Base-by-base conservation (phyloP, 2,329 filamentous ascomycete species). In the Leptosphaerulina australis region DNA sequence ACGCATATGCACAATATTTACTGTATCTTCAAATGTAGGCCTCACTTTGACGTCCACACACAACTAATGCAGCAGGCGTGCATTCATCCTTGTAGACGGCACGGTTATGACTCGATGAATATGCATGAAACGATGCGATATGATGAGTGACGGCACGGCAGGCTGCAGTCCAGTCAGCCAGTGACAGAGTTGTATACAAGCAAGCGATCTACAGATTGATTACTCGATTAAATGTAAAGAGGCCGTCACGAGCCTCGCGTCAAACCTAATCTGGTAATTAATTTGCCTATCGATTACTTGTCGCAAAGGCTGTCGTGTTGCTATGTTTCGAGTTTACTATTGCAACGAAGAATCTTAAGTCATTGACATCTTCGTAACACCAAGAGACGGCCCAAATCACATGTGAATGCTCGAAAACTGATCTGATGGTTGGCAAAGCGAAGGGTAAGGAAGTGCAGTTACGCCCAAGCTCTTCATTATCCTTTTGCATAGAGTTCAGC, bases 41-140 rank as follows among this genome's bases (percentile, higher is more conserved):
- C 24, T 44, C 40, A 39, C 14, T n/a, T 39, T 44, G 40, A 50
- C 22, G 22, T 44, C 22, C 29, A 24, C 47, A 35, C 34, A 50
- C 39, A 50, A 28, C 40, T 40, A 34, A 35, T 50, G 33, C 39
- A 50, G 25, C 26, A 38, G 33, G 26, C 20, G 20, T 17, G 38
- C 17, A 24, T 12, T 14, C 34, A 36, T 36, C 34, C 34, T 15
- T 36, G 34, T 36, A 36, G 12, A 28, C 20, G 8, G 4, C 17
- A 21, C 25, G 25, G 26, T 25, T n/a, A 45, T 25, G 18, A 14
- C 34, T 50, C 29, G 47, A 38, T 45, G 26, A 35, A 34, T 15
- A 26, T 34, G 26, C 39, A 48, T 15, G 9, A 28, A 25, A 24
- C 11, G 6, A 18, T 36, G 35, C 35, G 17, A 38, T 21, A 36